A percentile compares a stretch with the other conserved stretches of the same genome.
Evolutionary conservation across 495 filamentous ascomycete genomes (phyloP).

Genomic region (Antarctomyces pellizariae): DNA sequence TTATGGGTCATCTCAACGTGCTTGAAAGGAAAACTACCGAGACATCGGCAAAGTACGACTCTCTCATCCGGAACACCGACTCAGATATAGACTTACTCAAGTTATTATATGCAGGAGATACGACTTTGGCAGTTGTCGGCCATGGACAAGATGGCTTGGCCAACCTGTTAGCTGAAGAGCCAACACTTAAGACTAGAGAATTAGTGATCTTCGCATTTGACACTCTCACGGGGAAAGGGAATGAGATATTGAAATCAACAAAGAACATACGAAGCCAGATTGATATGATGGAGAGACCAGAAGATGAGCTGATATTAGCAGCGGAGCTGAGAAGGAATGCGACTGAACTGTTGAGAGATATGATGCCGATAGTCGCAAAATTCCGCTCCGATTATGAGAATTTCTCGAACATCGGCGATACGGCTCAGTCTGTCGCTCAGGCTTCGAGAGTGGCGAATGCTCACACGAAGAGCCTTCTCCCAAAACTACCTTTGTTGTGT

Average conservation of each 20-base stretch:
- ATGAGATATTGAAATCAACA: too few relatives aligned
- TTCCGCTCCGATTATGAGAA: conserved; percentile 72
- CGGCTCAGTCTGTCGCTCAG: conserved; percentile 47
- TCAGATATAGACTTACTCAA: conserved; percentile 25
- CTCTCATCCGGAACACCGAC: too few relatives aligned
- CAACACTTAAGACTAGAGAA: conserved; percentile 38
- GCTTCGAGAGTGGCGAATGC: conserved; percentile 68
- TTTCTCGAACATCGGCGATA: conserved; percentile 41
- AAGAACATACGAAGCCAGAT: conserved; percentile 20
- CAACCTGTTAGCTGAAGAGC: conserved; percentile 44
- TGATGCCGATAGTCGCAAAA: conserved; percentile 65
- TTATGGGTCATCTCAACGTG: conserved; percentile 50
- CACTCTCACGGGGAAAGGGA: too few relatives aligned
- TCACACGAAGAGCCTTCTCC: conserved; percentile 74
- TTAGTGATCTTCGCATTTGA: too few relatives aligned
- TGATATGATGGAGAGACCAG: conserved; percentile 24
- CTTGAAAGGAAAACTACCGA: conserved; percentile 53
- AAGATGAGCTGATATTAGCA: conserved; percentile 18
- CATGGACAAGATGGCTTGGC: conserved; percentile 31
- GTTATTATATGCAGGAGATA: too few relatives aligned
- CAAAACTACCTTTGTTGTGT: conserved; percentile 44
- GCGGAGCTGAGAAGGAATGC: conserved; percentile 19
- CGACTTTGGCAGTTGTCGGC: too few relatives aligned
- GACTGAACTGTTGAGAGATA: conserved; percentile 47
- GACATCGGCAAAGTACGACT: too few relatives aligned